Percentiles rank a stretch among this genome's conserved stretches.
Conservation (phyloP, 2,329 filamentous ascomycete genomes). For the Teratosphaeriaceae sp. region DNA sequence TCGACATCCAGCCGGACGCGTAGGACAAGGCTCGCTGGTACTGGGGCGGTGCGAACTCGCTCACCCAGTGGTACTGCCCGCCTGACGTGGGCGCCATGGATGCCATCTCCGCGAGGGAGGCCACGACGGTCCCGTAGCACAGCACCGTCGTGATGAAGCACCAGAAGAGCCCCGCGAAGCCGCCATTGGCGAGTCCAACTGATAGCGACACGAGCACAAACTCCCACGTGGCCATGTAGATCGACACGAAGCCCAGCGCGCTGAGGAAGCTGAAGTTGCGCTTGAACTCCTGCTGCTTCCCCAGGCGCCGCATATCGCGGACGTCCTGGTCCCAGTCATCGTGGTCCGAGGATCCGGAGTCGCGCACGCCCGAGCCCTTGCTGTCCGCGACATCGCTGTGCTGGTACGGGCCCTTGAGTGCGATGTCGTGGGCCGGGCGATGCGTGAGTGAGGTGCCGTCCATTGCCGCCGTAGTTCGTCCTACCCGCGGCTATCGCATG, state of each 20-base stretch:
- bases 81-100: slow-evolving; percentile 28
- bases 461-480: no score
- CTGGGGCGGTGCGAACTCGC: slow-evolving; percentile 26
- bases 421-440: neutral
- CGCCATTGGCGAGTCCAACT: slow-evolving; percentile 26
- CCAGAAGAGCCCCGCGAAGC: slow-evolving; percentile 28
- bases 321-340: slow-evolving; percentile 3
- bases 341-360: neutral
- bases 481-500: no score
- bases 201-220: slow-evolving; percentile 25
- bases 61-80: slow-evolving; percentile 28
- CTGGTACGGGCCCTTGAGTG: neutral
- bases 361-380: neutral
- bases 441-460: neutral
- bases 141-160: slow-evolving; percentile 25
- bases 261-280: slow-evolving; percentile 23
- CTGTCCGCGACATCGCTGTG: neutral
- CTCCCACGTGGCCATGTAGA: slow-evolving; percentile 27
- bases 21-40: slow-evolving; percentile 23
- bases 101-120: slow-evolving; percentile 28
- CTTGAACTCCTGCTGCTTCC: slow-evolving; percentile 12
- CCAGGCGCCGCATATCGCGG: slow-evolving; percentile 13
- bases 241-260: slow-evolving; percentile 25
- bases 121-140: slow-evolving; percentile 24
- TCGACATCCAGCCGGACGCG: slow-evolving; percentile 29